phyloP scores from a whole-genome alignment of 2,329 filamentous ascomycete genomes.

The Ascochyta viciae-villosae region DNA sequence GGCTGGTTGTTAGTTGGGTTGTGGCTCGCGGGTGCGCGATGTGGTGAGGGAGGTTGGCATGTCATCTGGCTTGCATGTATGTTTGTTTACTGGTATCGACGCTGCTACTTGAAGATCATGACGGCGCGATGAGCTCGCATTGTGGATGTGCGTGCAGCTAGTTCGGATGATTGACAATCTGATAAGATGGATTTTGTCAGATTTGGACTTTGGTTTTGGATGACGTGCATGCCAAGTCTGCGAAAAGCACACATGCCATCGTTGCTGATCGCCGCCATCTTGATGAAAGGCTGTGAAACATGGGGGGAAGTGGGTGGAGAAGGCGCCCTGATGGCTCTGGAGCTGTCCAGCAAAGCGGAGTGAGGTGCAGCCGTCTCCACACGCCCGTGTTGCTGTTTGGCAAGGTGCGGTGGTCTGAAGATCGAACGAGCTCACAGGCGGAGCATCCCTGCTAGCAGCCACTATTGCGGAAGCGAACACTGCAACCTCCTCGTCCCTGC shows the following conservation, averaged over 20 bases:
- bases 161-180: conserved; percentile 21
- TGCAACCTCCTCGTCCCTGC: conserved; percentile 34
- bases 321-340: not conserved
- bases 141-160: not conserved
- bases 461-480: not conserved
- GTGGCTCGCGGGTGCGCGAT: no score
- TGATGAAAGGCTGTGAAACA: not conserved
- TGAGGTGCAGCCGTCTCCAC: not conserved
- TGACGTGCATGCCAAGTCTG: conserved; percentile 31
- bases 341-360: not conserved
- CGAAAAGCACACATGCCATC: not conserved
- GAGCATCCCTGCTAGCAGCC: conserved; percentile 4
- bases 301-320: not conserved
- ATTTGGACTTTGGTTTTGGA: conserved; percentile 18
- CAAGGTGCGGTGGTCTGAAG: conserved; percentile 11
- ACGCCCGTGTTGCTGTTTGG: conserved; percentile 1
- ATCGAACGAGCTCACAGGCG: conserved; percentile 12
- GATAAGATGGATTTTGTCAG: conserved; percentile 27
- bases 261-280: not conserved
- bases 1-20: no score
- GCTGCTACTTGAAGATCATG: no score
- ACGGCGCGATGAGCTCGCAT: no score
- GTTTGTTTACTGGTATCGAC: no score
- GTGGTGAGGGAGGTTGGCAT: no score
- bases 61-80: no score